Conservation (phyloP, 352 stramenopile species). For the Peronospora farinosa region DNA sequence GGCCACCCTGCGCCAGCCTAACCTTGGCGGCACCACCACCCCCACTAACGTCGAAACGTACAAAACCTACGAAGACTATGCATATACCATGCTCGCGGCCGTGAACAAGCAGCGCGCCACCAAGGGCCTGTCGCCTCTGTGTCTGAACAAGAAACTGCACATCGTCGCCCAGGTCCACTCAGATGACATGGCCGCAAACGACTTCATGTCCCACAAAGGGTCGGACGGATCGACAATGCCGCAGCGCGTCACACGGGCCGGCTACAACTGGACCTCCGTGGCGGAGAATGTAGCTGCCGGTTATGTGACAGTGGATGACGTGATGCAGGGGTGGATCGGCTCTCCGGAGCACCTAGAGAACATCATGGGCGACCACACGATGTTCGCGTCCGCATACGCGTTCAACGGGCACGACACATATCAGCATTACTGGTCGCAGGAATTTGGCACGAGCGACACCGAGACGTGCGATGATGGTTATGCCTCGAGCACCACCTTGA, state of each 20-base stretch:
- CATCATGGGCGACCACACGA: slow-evolving; percentile 37
- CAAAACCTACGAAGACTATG: slow-evolving; percentile 15
- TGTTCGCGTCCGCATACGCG: slow-evolving; percentile 32
- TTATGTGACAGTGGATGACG: slow-evolving; percentile 24
- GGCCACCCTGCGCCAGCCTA: slow-evolving; percentile 11
- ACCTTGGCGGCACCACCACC: slow-evolving; percentile 11
- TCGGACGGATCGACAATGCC: slow-evolving; percentile 33
- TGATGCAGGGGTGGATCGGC: slow-evolving; percentile 41
- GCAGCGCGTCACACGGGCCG: slow-evolving; percentile 30
- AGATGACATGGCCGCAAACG: slow-evolving; percentile 40
- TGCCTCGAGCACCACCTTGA: slow-evolving; percentile 10
- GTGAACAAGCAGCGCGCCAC: slow-evolving; percentile 46
- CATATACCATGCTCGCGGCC: slow-evolving; percentile 23
- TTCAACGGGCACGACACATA: slow-evolving; percentile 26
- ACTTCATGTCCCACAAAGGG: slow-evolving; percentile 44
- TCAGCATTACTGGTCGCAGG: slow-evolving; percentile 56
- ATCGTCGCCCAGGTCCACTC: slow-evolving; percentile 24
- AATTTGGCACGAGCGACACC: slow-evolving; percentile 34
- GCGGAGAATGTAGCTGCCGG: slow-evolving; percentile 35
- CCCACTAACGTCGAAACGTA: slow-evolving; percentile 17
- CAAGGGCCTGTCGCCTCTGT: slow-evolving; percentile 28
- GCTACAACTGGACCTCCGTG: slow-evolving; percentile 36
- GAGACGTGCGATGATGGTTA: slow-evolving; percentile 22
- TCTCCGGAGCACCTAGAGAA: slow-evolving; percentile 28
- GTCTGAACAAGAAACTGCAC: slow-evolving; percentile 33